Conservation (phyloP, 352 stramenopile genomes). For the Globisporangium cederbergense region DNA sequence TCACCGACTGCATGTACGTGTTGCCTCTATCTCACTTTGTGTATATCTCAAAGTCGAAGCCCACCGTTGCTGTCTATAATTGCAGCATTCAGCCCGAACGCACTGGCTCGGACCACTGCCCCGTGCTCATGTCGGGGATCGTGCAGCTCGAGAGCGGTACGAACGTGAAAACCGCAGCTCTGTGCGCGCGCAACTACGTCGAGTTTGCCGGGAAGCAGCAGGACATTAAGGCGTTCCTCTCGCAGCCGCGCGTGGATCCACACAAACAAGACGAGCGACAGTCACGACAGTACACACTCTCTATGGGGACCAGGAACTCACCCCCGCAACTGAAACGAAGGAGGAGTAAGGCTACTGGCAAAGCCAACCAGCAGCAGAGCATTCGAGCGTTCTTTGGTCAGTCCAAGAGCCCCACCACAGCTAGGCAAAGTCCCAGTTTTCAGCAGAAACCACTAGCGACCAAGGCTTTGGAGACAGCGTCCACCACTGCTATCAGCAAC, state of each 20-base stretch:
- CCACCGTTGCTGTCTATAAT: no score
- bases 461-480: not conserved
- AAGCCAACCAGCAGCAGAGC: conserved; percentile 28
- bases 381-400: conserved; percentile 55
- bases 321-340: not conserved
- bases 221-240: conserved; percentile 48
- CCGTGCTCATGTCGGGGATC: conserved; percentile 46
- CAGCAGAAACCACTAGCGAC: not conserved
- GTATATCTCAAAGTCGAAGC: no score
- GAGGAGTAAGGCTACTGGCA: conserved; percentile 10
- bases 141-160: conserved; percentile 28
- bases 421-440: not conserved
- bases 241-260: conserved; percentile 1
- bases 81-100: conserved; percentile 44
- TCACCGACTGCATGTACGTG: conserved; percentile 57
- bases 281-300: not conserved
- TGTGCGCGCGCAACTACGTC: conserved; percentile 67
- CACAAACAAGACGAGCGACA: not conserved
- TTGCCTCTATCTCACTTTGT: not conserved
- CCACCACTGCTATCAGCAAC: not conserved
- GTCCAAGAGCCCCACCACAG: not conserved
- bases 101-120: conserved; percentile 77
- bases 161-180: conserved; percentile 27
- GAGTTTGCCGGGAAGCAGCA: conserved; percentile 82
- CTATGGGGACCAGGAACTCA: not conserved